These are phyloP conservation scores for Bacidia rubella DNA, from an alignment of 495 filamentous ascomycete species.

Conservation along the genomic window DNA sequence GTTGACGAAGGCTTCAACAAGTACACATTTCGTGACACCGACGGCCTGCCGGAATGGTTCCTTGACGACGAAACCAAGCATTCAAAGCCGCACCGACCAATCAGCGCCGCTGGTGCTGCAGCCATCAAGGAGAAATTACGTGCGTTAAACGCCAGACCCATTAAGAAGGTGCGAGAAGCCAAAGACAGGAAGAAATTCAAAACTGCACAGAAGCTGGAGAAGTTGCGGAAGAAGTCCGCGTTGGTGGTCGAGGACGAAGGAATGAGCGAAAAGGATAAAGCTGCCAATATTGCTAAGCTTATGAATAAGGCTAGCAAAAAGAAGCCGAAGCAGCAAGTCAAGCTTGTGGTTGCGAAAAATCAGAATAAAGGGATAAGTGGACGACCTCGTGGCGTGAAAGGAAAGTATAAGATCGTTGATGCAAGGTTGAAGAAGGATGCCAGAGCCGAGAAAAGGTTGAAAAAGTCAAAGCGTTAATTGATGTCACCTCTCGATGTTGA, in stretches of 20 bases:
- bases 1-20: slow-evolving; percentile 91
- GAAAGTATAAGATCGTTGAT: slow-evolving; percentile 98
- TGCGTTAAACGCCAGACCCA: slow-evolving; percentile 87
- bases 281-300: slow-evolving; percentile 64
- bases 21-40: slow-evolving; percentile 74
- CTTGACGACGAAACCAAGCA: slow-evolving; percentile 81
- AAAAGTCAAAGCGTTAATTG: slow-evolving; percentile 37
- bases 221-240: slow-evolving; percentile 87
- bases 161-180: slow-evolving; percentile 98
- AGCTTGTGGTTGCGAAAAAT: slow-evolving; percentile 80
- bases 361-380: slow-evolving; percentile 68
- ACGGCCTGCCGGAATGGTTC: slow-evolving; percentile 97
- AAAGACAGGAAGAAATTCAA: slow-evolving; percentile 94
- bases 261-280: slow-evolving; percentile 90
- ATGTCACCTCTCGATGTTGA: not conserved
- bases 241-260: slow-evolving; percentile 75
- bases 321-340: slow-evolving; percentile 71
- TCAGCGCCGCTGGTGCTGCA: slow-evolving; percentile 72
- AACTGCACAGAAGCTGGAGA: slow-evolving; percentile 79
- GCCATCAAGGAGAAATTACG: slow-evolving; percentile 95
- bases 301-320: slow-evolving; percentile 73
- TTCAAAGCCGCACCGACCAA: slow-evolving; percentile 71
- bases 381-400: slow-evolving; percentile 81
- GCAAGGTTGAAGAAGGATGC: slow-evolving; percentile 96
- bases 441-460: slow-evolving; percentile 72